Percentiles rank a stretch among this genome's conserved stretches.
These are phyloP conservation scores for Dunaliella primolecta DNA, from an alignment of 139 green algal genomes.

Conservation along the genomic window DNA sequence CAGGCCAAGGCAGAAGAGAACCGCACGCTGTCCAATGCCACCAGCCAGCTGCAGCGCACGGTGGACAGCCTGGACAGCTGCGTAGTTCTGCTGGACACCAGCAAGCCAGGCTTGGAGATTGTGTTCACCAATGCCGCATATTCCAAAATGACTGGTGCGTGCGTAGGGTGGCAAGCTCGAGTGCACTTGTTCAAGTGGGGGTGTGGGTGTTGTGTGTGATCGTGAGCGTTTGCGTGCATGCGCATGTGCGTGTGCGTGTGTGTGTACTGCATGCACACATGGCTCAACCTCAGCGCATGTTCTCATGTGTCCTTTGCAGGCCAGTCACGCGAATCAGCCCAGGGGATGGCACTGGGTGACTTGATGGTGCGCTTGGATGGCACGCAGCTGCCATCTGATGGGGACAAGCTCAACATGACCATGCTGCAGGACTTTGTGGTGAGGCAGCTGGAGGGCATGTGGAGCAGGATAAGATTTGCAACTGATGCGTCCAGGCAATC, in stretches of 20 bases:
- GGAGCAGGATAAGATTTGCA: too few species aligned
- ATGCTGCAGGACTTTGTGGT: neutral
- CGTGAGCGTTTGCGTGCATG: neutral
- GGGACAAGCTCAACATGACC: neutral
- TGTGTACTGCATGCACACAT: neutral
- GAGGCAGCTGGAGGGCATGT: too few species aligned
- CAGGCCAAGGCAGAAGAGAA: constrained; percentile 22
- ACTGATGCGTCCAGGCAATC: too few species aligned
- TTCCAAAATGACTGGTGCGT: constrained; percentile 31
- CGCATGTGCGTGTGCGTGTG: neutral
- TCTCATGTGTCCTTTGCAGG: too few species aligned
- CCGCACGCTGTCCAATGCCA: constrained; percentile 22
- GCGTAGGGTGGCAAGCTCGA: neutral
- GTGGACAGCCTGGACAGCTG: constrained; percentile 50
- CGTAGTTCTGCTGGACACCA: constrained; percentile 40
- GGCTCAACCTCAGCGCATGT: neutral
- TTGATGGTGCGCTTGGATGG: neutral
- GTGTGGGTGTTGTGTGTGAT: neutral
- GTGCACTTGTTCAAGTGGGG: too few species aligned
- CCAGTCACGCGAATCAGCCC: neutral
- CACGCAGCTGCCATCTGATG: neutral
- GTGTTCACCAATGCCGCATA: constrained; percentile 33
- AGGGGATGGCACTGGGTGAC: neutral
- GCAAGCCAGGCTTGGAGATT: constrained; percentile 21
- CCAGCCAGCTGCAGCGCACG: constrained; percentile 36